Evolutionary conservation across 2,329 filamentous ascomycete species (phyloP).

Genomic region (Elsinoe batatas): DNA sequence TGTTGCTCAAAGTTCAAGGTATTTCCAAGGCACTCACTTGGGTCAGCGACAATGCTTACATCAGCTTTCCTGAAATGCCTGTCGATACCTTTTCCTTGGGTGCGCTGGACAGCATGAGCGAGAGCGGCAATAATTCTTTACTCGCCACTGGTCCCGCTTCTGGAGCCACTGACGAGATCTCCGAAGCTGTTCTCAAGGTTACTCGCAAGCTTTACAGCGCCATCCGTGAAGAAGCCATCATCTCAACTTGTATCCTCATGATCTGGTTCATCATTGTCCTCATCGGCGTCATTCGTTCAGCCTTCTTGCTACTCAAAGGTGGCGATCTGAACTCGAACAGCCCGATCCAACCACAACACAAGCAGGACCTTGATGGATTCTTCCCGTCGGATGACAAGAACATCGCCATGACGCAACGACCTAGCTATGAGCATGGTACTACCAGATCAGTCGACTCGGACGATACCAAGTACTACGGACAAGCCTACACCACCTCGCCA

Average conservation of each 20-base stretch:
- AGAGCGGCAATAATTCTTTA: constrained; percentile 53
- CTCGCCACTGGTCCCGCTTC: constrained; percentile 61
- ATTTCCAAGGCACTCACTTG: constrained; percentile 87
- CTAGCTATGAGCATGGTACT: constrained; percentile 30
- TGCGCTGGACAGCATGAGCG: constrained; percentile 47
- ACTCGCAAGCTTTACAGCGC: constrained; percentile 55
- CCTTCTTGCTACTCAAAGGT: constrained; percentile 47
- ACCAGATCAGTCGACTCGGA: constrained; percentile 30
- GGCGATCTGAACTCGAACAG: constrained; percentile 24
- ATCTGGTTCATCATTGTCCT: constrained; percentile 72
- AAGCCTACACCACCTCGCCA: constrained; percentile 37
- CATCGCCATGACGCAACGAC: constrained; percentile 23
- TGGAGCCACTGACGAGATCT: constrained; percentile 71
- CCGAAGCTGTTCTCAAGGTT: constrained; percentile 62
- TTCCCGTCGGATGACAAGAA: constrained; percentile 10
- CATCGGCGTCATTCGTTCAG: constrained; percentile 58
- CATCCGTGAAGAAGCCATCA: constrained; percentile 68
- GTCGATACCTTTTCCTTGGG: constrained; percentile 78
- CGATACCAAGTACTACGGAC: constrained; percentile 34
- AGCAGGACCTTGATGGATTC: constrained; percentile 19
- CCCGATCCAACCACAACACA: constrained; percentile 15
- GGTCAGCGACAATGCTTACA: constrained; percentile 77
- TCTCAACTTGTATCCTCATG: constrained; percentile 63
- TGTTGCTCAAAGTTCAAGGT: constrained; percentile 73
- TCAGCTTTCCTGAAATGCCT: constrained; percentile 67